Base-by-base conservation (phyloP, 805 yeast genomes). In the Lipomyces japonicus region DNA sequence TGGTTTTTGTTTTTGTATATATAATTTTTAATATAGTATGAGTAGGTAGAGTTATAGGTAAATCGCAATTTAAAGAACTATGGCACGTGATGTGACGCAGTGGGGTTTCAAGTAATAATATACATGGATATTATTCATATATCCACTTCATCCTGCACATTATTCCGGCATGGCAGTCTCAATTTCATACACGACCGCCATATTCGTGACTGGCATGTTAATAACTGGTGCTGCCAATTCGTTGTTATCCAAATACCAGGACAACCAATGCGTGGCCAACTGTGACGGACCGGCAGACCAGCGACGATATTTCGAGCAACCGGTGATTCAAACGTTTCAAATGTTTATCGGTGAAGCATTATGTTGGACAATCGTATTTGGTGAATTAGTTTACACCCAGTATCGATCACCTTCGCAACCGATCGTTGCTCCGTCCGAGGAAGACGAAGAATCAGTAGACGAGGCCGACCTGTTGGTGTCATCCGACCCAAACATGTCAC, bases 321-420 rank as follows among this genome's bases (percentile, higher is more conserved):
- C 95, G 0, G 87, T 82, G 5, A 63, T 86, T 31, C 93, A 86
- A 64, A 81, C 93, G 1, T 68, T 83, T 18, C 91, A 86, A 66
- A 86, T 86, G 93, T 85, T 86, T 61, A 64, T 83, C 3, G 95
- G 90, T 22, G 95, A 86, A 62, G 66, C 78, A 32, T 65, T 68
- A 23, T 76, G 81, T 44, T 75, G 73, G 65, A 37, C 75, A 4
- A 73, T 74, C 18, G 61, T 57, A 12, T 50, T 45, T 24, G 30
- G 55, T 22, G 39, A 34, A 21, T 28, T 31, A n/a, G 22, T 49
- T 35, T 35, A 32, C 32, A 4, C 23, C 14, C 19, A 31, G 18
- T 50, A 50, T 23, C 34, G 19, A 22, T 4, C 22, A 9, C n/a
- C 26, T 7, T 26, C 36, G 25, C 7, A 9, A 12, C 44, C n/a